Percentiles rank a stretch among this genome's conserved stretches.
These are phyloP conservation scores for Prillingera fragicola DNA, from an alignment of 1,284 basidiomycete species.

Conservation along the genomic window DNA sequence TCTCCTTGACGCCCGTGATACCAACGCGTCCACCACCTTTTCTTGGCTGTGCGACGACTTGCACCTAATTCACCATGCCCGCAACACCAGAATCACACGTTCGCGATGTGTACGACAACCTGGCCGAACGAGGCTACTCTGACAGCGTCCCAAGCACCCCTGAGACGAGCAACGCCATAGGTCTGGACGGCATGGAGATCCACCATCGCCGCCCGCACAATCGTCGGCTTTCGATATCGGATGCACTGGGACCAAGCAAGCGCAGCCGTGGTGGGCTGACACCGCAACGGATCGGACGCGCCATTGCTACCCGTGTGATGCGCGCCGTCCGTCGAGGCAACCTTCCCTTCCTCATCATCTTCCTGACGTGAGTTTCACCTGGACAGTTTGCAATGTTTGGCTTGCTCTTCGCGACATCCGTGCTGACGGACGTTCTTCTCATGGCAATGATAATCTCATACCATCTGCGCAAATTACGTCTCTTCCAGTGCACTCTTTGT, in stretches of 20 bases:
- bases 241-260: too few species aligned
- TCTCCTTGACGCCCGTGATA: too few species aligned
- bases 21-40: too few species aligned
- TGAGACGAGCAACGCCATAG: background rate
- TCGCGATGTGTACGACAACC: background rate
- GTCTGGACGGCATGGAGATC: background rate
- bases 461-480: background rate
- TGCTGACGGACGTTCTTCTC: conserved; percentile 1
- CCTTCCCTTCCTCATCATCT: conserved; percentile 36
- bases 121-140: background rate
- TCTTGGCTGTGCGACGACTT: too few species aligned
- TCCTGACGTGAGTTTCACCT: conserved; percentile 28
- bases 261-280: conserved; percentile 3
- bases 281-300: conserved; percentile 21
- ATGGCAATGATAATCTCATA: background rate
- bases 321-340: conserved; percentile 29
- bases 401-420: background rate
- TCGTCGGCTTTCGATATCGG: too few species aligned
- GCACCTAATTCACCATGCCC: background rate
- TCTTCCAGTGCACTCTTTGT: conserved; percentile 38
- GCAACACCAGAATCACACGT: background rate
- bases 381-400: background rate
- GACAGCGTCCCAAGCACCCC: background rate
- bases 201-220: background rate
- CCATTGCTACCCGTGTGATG: conserved; percentile 24